Base-by-base conservation (phyloP, 2,329 filamentous ascomycete genomes). In the Penicillium capsulatum region DNA sequence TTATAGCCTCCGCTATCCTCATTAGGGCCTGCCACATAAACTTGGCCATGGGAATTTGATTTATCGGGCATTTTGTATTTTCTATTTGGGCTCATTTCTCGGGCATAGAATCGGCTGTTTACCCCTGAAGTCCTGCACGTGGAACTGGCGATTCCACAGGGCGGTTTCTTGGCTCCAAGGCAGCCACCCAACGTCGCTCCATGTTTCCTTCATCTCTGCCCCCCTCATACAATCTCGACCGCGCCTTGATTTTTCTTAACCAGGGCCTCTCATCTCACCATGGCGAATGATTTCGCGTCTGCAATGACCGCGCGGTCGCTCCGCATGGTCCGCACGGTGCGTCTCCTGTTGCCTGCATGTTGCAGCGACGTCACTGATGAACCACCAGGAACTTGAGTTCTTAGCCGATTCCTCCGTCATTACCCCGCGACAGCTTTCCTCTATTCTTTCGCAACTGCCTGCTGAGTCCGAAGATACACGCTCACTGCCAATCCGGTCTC, bases 321-420 rank as follows among this genome's bases (percentile, higher is more conserved):
- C 61, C 83, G 88, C 51, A 84, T 80, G 58, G 90, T 95, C 72
- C 90, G 88, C 71, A 88, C 84, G 60, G 88, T 89, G 72, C 55
- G 79, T 63, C 35, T 31, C 28, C 41, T 38, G 29, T 37, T 34
- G 32, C 34, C 34, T 15, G 31, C 37, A 37, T 28, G 9, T 33
- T 20, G 10, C 17, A 16, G n/a, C n/a, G 16, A 4, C 13, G 28
- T 17, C 17, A 43, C 52, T 39, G 24, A 39, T 26, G 14, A 29
- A 44, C 17, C 40, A 41, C 28, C 53, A 95, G 90, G 90, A 96
- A 71, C 84, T 96, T 45, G 89, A 95, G 67, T 85, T 82, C 54
- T 85, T 97, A 45, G 79, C 87, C 53, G 90, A 95, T 64, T 80
- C 84, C 58, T 83, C 83, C 51, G 75, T 90, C 59, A 86, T 97